Conservation (phyloP, 1,284 basidiomycete species). For the Moesziomyces aphidis region DNA sequence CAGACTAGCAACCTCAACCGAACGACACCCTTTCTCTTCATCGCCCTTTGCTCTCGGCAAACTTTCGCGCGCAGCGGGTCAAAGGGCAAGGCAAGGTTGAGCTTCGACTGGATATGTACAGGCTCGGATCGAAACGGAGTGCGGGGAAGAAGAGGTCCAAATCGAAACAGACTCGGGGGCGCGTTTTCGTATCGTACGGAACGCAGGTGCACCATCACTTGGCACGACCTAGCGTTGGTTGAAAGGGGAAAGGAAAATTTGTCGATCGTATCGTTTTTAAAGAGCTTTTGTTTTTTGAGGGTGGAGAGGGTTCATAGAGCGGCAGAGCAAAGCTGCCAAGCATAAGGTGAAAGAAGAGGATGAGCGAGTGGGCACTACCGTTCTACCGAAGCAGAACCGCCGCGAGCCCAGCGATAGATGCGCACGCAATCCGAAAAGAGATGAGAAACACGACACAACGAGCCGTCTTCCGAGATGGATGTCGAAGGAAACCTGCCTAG, state of each 20-base stretch:
- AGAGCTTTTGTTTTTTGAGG: neutral
- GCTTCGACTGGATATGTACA: slow-evolving; percentile 5
- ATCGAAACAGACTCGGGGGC: neutral
- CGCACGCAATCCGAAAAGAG: slow-evolving; percentile 14
- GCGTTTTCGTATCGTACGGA: too few species aligned
- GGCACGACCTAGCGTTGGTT: too few species aligned
- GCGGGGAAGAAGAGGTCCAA: too few species aligned
- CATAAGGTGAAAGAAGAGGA: slow-evolving; percentile 6
- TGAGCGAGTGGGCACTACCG: too few species aligned
- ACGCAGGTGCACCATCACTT: too few species aligned
- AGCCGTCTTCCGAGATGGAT: slow-evolving; percentile 10
- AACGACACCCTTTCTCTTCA: too few species aligned
- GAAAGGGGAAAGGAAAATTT: too few species aligned
- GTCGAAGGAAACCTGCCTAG: slow-evolving; percentile 31
- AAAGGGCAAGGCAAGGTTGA: neutral
- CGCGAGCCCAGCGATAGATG: neutral
- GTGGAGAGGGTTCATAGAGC: neutral
- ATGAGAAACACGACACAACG: slow-evolving; percentile 5
- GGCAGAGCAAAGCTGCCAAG: slow-evolving; percentile 12
- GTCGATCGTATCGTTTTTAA: neutral
- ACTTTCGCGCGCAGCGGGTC: too few species aligned
- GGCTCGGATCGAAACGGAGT: neutral
- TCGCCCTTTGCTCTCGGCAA: too few species aligned
- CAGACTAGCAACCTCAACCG: too few species aligned
- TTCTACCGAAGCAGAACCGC: too few species aligned